A percentile compares a stretch with the other conserved stretches of the same genome.
Evolutionary conservation across 805 yeast genomes (phyloP).

Genomic region (Brettanomyces anomalus): DNA sequence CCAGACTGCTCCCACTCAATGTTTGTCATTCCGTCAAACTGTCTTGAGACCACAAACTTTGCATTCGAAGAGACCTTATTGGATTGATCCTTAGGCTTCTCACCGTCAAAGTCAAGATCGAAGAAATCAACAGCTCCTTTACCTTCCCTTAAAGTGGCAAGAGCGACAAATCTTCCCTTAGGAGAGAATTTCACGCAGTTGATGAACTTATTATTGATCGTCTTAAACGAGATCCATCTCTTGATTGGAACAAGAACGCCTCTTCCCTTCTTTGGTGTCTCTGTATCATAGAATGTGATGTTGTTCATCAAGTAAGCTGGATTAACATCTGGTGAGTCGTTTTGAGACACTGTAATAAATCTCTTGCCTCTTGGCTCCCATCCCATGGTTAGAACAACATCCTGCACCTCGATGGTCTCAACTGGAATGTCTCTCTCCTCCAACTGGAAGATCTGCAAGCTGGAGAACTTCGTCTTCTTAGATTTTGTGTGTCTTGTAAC

Average conservation of each 20-base stretch:
- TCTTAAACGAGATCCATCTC: slow-evolving; percentile 42
- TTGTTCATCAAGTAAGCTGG: slow-evolving; percentile 56
- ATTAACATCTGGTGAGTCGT: slow-evolving; percentile 42
- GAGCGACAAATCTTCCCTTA: slow-evolving; percentile 73
- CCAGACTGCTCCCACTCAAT: slow-evolving; percentile 96
- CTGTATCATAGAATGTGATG: slow-evolving; percentile 77
- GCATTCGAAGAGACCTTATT: slow-evolving; percentile 48
- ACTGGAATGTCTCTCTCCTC: slow-evolving; percentile 89
- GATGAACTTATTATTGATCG: slow-evolving; percentile 50
- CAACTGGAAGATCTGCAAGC: slow-evolving; percentile 83
- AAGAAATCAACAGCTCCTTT: slow-evolving; percentile 70
- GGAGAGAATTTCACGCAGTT: slow-evolving; percentile 86
- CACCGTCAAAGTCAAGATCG: slow-evolving; percentile 78
- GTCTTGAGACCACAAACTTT: slow-evolving; percentile 53
- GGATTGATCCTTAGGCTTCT: slow-evolving; percentile 31
- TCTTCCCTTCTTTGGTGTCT: slow-evolving; percentile 38
- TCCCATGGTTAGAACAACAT: slow-evolving; percentile 76
- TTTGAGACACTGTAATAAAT: slow-evolving; percentile 67
- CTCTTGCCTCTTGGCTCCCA: slow-evolving; percentile 96
- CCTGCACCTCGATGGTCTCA: slow-evolving; percentile 88
- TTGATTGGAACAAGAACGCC: slow-evolving; percentile 12
- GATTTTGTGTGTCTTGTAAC: slow-evolving; percentile 97
- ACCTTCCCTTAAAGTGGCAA: slow-evolving; percentile 33
- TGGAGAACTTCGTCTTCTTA: slow-evolving; percentile 83
- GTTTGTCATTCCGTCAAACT: slow-evolving; percentile 72